Evolutionary conservation across 1,139 yeast species (phyloP).

Genomic region (Kodamaea alishanica): DNA sequence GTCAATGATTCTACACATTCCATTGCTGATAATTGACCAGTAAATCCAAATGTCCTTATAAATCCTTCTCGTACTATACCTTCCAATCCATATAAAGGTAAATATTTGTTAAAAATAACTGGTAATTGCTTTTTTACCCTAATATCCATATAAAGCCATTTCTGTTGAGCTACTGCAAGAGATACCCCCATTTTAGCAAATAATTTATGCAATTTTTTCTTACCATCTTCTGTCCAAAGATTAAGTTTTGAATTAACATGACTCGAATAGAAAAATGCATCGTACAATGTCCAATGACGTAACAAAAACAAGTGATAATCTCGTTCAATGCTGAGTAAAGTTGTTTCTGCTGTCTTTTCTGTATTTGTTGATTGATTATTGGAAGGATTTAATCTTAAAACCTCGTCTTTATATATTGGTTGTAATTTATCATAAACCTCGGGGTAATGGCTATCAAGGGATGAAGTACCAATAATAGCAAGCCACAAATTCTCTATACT

Average conservation of each 20-base stretch:
- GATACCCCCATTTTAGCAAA: constrained; percentile 97
- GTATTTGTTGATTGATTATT: constrained; percentile 15
- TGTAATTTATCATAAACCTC: constrained; percentile 70
- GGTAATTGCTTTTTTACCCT: constrained; percentile 72
- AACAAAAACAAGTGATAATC: constrained; percentile 84
- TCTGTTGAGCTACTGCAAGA: constrained; percentile 80
- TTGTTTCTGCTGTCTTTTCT: constrained; percentile 59
- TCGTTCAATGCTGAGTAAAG: constrained; percentile 62
- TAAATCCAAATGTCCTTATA: constrained; percentile 77
- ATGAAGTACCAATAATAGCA: constrained; percentile 82
- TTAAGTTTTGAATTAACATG: constrained; percentile 84
- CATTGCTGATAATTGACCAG: constrained; percentile 85
- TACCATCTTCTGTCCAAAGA: constrained; percentile 90
- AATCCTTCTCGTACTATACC: constrained; percentile 86
- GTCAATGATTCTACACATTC: constrained; percentile 88
- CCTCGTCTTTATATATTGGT: constrained; percentile 81
- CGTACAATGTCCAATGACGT: constrained; percentile 92
- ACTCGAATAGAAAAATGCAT: constrained; percentile 83
- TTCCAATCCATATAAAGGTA: constrained; percentile 76
- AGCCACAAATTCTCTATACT: constrained; percentile 73
- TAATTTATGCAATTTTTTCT: constrained; percentile 79
- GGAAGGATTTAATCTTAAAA: constrained; percentile 55
- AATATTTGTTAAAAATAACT: constrained; percentile 62
- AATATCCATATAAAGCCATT: constrained; percentile 89
- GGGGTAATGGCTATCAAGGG: constrained; percentile 72